Conservation (phyloP, 305 asterid species). For the Fraxinus paxiana region DNA sequence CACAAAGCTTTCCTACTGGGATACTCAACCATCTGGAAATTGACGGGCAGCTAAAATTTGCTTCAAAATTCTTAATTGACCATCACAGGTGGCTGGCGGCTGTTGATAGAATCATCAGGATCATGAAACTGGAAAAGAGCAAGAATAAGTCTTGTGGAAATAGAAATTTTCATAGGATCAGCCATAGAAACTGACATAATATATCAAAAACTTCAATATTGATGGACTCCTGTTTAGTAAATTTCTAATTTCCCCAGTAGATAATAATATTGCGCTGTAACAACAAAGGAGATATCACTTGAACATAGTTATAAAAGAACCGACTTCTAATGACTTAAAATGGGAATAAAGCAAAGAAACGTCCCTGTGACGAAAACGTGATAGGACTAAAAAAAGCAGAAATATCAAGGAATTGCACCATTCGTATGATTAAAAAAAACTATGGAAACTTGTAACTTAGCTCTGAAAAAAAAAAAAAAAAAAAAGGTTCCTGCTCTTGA, state of each 20-base stretch:
- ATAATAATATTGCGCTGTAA: not conserved
- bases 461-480: not conserved
- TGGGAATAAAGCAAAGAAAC: not conserved
- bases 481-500: not conserved
- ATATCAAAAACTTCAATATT: not conserved
- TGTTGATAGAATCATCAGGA: constrained; percentile 19
- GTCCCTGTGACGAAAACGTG: not conserved
- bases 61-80: constrained; percentile 16
- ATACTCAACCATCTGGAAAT: constrained; percentile 8
- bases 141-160: not conserved
- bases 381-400: not conserved
- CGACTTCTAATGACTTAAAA: not conserved
- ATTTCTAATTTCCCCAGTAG: not conserved
- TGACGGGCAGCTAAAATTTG: constrained; percentile 16
- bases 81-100: constrained; percentile 16
- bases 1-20: constrained; percentile 4
- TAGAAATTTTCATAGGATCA: not conserved
- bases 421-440: not conserved
- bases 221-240: not conserved
- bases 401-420: not conserved
- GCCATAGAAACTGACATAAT: not conserved
- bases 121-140: not conserved
- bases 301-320: not conserved
- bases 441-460: not conserved
- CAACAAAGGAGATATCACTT: not conserved